Evolutionary conservation across 2,329 filamentous ascomycete genomes (phyloP).

Genomic region (Niveomyces coronatus): DNA sequence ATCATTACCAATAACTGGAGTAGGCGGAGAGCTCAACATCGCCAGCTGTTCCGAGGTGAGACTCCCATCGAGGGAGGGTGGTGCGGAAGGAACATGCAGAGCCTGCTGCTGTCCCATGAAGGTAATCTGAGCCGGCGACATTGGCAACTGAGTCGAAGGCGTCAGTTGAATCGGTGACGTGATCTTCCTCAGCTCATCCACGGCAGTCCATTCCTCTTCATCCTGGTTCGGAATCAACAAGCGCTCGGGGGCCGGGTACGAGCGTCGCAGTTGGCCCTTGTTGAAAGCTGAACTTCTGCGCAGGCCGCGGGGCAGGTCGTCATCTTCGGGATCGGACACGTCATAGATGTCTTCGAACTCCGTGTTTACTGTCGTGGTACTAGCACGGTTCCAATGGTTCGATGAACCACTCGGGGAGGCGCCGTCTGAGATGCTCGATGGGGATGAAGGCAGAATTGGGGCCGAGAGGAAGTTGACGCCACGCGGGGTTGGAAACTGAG

Average conservation of each 20-base stretch:
- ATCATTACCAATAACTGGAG: conserved; percentile 57
- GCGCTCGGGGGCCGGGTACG: conserved; percentile 26
- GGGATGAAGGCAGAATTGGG: conserved; percentile 51
- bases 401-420: conserved; percentile 45
- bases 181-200: conserved; percentile 36
- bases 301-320: conserved; percentile 20
- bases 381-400: conserved; percentile 53
- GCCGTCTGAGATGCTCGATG: conserved; percentile 43
- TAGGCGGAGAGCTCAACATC: conserved; percentile 71
- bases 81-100: conserved; percentile 61
- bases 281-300: conserved; percentile 22
- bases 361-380: conserved; percentile 52
- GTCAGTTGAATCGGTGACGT: conserved; percentile 52
- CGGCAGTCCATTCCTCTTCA: conserved; percentile 33
- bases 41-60: conserved; percentile 81
- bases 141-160: conserved; percentile 56
- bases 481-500: conserved; percentile 63
- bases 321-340: conserved; percentile 71
- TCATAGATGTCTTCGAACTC: conserved; percentile 86
- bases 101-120: conserved; percentile 55
- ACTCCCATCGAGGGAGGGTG: conserved; percentile 84
- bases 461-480: conserved; percentile 55
- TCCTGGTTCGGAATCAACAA: conserved; percentile 39
- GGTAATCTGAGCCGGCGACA: conserved; percentile 65
- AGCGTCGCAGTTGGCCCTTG: conserved; percentile 32